Base-by-base conservation (phyloP, 129 eudicot genomes). In the Flaveria trinervia region DNA sequence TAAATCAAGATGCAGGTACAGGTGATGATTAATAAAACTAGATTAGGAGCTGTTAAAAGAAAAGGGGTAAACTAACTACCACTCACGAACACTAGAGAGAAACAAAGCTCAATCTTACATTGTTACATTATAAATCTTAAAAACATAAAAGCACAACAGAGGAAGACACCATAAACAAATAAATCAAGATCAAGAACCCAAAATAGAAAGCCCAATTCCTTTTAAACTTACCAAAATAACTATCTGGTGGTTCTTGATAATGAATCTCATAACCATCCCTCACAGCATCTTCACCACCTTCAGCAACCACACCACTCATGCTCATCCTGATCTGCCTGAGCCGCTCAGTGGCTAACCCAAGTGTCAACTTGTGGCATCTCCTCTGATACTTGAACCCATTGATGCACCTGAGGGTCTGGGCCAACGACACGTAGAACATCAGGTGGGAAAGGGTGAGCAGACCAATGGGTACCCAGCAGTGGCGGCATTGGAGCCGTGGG, bases 341-440 rank as follows among this genome's bases (percentile, higher is more conserved):
- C 81, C 95, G 83, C 71, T 93, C 98, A 0, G 98, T 93, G 60
- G 98, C 98, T 68, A 93, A 62, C 3, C 98, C 97, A 0, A 93
- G 87, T 0, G 98, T 93, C 76, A 93, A 72, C 83, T 93, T 93
- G 50, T 93, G 97, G 84, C 98, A 93, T 65, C 97, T 62, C 36
- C 96, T 41, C 73, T 93, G 98, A 62, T 93, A 93, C 93, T 93
- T 93, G 76, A 93, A 88, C 43, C 98, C 97, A 74, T 90, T 93
- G 77, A 93, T 90, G 84, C 98, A 93, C 72, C 98, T 78, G 2
- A 93, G 87, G 5, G 97, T 93, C 82, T 93, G 98, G 7, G 98
- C 98, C 12, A 93, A 93, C 0, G 97, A 86, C 7, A 93, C 96
- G 68, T 93, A 93, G 83, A 93, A 93, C 39, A 93, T 91, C 14